Evolutionary conservation across 2,329 filamentous ascomycete genomes (phyloP).

Genomic region (Aspergillus clavatus): DNA sequence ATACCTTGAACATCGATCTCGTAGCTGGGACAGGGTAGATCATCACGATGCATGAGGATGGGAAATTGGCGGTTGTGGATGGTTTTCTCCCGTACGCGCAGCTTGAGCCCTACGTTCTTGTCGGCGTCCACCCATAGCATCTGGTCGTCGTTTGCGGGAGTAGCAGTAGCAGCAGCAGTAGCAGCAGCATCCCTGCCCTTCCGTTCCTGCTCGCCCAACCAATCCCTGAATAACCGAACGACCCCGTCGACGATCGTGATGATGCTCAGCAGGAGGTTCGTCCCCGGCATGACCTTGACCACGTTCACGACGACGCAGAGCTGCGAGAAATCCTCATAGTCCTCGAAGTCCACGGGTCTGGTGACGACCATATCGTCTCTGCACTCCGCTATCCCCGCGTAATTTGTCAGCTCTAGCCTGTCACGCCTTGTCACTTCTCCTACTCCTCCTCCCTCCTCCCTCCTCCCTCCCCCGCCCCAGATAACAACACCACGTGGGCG

Average conservation of each 20-base stretch:
- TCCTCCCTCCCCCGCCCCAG: too few relatives aligned
- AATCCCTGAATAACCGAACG: slow-evolving; percentile 66
- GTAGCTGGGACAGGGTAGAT: slow-evolving; percentile 66
- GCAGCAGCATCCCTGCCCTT: neutral
- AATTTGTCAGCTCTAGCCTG: too few relatives aligned
- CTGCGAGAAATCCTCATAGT: slow-evolving; percentile 68
- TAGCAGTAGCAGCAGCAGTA: slow-evolving; percentile 8
- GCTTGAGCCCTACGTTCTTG: slow-evolving; percentile 62
- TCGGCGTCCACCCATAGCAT: slow-evolving; percentile 66
- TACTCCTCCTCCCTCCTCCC: too few relatives aligned
- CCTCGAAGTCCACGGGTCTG: slow-evolving; percentile 62
- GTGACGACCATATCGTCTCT: slow-evolving; percentile 39
- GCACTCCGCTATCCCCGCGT: too few relatives aligned
- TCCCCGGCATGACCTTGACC: slow-evolving; percentile 59
- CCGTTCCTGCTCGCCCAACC: slow-evolving; percentile 52
- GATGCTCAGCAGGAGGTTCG: slow-evolving; percentile 59
- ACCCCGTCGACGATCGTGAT: slow-evolving; percentile 64
- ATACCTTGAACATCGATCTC: slow-evolving; percentile 67
- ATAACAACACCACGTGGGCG: too few relatives aligned
- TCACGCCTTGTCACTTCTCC: too few relatives aligned
- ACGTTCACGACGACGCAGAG: slow-evolving; percentile 65
- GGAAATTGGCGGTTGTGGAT: slow-evolving; percentile 43
- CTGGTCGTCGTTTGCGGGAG: slow-evolving; percentile 19
- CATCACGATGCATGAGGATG: slow-evolving; percentile 53
- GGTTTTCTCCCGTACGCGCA: slow-evolving; percentile 57